phyloP scores from a whole-genome alignment of 805 yeast species.

The Metschnikowia gelsemii region DNA sequence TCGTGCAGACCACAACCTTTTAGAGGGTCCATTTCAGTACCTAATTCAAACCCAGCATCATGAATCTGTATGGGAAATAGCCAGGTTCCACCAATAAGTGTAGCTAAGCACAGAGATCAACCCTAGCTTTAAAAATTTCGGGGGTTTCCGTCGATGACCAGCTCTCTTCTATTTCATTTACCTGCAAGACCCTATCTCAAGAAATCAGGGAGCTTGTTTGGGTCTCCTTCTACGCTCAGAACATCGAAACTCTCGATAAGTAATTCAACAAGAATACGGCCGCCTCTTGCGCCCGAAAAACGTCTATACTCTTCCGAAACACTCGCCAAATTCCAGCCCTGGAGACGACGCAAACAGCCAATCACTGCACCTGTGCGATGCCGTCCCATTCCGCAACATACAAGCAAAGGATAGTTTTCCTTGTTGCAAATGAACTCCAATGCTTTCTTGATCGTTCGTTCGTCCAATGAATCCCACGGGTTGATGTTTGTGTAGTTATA shows the following conservation, averaged over 20 bases:
- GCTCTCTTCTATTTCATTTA: neutral
- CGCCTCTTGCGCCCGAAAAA: slow-evolving; percentile 90
- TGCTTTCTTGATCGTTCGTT: slow-evolving; percentile 75
- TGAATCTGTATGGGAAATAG: no score
- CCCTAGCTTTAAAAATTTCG: no score
- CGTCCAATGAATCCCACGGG: slow-evolving; percentile 96
- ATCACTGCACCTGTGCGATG: slow-evolving; percentile 96
- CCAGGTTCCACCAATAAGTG: neutral
- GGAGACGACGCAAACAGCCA: slow-evolving; percentile 87
- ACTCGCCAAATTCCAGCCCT: slow-evolving; percentile 94
- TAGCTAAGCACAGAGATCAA: neutral
- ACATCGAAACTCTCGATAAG: slow-evolving; percentile 65
- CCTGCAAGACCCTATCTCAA: slow-evolving; percentile 14
- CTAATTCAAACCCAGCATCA: no score
- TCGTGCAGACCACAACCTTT: no score
- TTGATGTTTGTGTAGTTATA: slow-evolving; percentile 53
- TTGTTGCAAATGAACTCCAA: slow-evolving; percentile 70
- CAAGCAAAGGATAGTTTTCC: slow-evolving; percentile 78
- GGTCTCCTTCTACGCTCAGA: slow-evolving; percentile 33
- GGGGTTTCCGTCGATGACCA: neutral
- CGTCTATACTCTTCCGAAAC: slow-evolving; percentile 92
- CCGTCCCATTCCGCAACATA: slow-evolving; percentile 98
- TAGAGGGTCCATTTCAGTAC: no score
- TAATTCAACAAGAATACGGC: slow-evolving; percentile 86
- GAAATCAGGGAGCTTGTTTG: slow-evolving; percentile 34